phyloP scores from a whole-genome alignment of 73 alveolate genomes.

The Tetrahymena malaccensis region DNA sequence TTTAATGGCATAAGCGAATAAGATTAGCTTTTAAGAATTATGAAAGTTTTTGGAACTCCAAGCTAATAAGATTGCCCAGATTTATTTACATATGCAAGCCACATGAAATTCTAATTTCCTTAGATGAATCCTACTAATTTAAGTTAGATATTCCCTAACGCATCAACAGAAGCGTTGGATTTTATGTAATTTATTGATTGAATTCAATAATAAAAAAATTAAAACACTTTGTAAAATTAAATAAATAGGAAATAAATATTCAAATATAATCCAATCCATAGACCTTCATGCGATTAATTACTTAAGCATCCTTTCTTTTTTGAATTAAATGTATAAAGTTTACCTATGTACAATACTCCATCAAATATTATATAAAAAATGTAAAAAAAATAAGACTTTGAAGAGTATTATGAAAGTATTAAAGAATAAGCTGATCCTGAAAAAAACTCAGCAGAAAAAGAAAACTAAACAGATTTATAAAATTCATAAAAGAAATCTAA shows the following conservation, averaged over 20 bases:
- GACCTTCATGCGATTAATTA: background rate
- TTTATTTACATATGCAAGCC: background rate
- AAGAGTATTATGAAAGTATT: background rate
- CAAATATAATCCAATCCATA: background rate
- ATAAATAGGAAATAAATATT: background rate
- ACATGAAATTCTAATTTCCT: slow-evolving; percentile 9
- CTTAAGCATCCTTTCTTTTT: background rate
- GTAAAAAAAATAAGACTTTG: background rate
- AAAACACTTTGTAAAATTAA: background rate
- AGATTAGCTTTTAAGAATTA: slow-evolving; percentile 24
- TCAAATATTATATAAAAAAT: background rate
- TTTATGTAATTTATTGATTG: background rate
- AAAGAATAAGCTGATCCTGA: background rate
- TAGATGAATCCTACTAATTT: background rate
- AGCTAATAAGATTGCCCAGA: slow-evolving; percentile 23
- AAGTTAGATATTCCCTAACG: background rate
- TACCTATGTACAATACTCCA: background rate
- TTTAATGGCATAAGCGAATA: slow-evolving; percentile 39
- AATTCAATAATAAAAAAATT: background rate
- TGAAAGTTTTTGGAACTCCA: slow-evolving; percentile 29
- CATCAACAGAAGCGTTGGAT: slow-evolving; percentile 3
- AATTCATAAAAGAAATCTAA: background rate
- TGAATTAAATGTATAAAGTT: background rate
- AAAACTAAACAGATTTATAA: background rate
- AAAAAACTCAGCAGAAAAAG: background rate